Conservation (phyloP, 164 flowering plant genomes). For the Taxillus chinensis region DNA sequence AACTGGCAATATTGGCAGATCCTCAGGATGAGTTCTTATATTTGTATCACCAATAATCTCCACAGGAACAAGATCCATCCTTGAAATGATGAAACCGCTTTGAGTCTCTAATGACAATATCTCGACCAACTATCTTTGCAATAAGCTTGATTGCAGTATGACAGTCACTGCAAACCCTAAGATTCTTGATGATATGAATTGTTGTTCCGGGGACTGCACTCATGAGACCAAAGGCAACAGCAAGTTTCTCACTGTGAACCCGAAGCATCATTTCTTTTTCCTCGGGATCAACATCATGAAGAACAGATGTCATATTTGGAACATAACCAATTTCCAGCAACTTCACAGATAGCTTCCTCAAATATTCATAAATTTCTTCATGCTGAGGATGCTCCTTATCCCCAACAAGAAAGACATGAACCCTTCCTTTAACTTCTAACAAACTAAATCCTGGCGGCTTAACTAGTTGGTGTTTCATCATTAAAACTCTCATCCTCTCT, state of each 20-base stretch:
- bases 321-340: slow-evolving; percentile 59
- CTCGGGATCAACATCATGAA: slow-evolving; percentile 70
- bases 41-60: slow-evolving; percentile 53
- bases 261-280: slow-evolving; percentile 56
- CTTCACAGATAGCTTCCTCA: slow-evolving; percentile 39
- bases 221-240: slow-evolving; percentile 72
- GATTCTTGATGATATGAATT: slow-evolving; percentile 62
- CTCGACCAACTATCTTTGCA: slow-evolving; percentile 40
- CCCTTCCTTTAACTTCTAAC: slow-evolving; percentile 59
- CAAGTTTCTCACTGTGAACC: slow-evolving; percentile 80
- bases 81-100: slow-evolving; percentile 72
- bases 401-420: slow-evolving; percentile 74
- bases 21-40: neutral
- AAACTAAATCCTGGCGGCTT: slow-evolving; percentile 82
- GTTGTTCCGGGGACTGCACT: slow-evolving; percentile 50
- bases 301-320: slow-evolving; percentile 48
- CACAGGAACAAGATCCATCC: slow-evolving; percentile 65
- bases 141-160: slow-evolving; percentile 58
- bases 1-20: neutral
- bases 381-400: slow-evolving; percentile 72
- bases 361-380: slow-evolving; percentile 39
- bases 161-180: slow-evolving; percentile 68
- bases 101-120: slow-evolving; percentile 65
- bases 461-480: slow-evolving; percentile 43
- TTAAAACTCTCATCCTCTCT: slow-evolving; percentile 47